Conservation (phyloP, 306 rosid species). For the Mimosa bimucronata region DNA sequence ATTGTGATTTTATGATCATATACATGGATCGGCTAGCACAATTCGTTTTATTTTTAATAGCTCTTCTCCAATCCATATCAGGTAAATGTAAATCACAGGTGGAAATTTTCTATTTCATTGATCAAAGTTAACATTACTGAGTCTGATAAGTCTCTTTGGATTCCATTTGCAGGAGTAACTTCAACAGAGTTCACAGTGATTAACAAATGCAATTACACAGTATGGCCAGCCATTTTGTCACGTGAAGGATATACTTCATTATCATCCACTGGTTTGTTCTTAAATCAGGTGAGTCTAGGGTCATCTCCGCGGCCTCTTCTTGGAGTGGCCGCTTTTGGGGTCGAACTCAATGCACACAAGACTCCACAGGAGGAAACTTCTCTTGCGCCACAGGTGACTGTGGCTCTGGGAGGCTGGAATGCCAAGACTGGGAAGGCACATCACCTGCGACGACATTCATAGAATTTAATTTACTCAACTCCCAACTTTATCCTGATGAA, state of each 20-base stretch:
- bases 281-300: slow-evolving; percentile 50
- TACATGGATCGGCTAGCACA: slow-evolving; percentile 41
- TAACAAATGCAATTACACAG: too few species aligned
- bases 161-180: too few species aligned
- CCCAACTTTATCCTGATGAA: too few species aligned
- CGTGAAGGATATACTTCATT: slow-evolving; percentile 52
- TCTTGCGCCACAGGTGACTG: slow-evolving; percentile 81
- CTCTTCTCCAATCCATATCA: slow-evolving; percentile 35
- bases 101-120: too few species aligned
- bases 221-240: slow-evolving; percentile 79
- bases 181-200: too few species aligned
- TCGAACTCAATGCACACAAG: too few species aligned
- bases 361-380: slow-evolving; percentile 69
- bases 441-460: slow-evolving; percentile 85
- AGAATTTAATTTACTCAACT: too few species aligned
- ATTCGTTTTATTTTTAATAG: slow-evolving; percentile 37
- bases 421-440: slow-evolving; percentile 61
- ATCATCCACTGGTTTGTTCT: slow-evolving; percentile 67
- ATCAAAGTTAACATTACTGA: too few species aligned
- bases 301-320: slow-evolving; percentile 55
- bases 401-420: slow-evolving; percentile 72
- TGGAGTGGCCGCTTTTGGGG: slow-evolving; percentile 95
- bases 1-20: not conserved
- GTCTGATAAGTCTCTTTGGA: too few species aligned
- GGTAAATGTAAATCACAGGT: slow-evolving; percentile 30